Conservation (phyloP, 2,329 filamentous ascomycete genomes). For the Didymella arachidicola region DNA sequence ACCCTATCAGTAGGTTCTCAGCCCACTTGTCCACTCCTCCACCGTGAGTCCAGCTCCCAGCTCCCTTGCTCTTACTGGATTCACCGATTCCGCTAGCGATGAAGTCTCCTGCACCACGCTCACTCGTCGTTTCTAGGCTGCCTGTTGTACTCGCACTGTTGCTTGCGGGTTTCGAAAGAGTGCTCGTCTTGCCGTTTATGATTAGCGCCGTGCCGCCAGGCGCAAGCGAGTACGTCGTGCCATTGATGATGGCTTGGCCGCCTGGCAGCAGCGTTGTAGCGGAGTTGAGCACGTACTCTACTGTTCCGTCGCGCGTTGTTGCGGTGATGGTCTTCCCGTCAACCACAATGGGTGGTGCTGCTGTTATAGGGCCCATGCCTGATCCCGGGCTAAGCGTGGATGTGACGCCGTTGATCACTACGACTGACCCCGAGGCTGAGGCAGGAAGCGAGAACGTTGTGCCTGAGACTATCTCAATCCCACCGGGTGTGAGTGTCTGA, state of each 20-base stretch:
- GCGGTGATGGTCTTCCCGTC: constrained; percentile 39
- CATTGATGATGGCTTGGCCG: constrained; percentile 33
- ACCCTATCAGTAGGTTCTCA: constrained; percentile 36
- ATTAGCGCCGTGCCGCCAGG: constrained; percentile 39
- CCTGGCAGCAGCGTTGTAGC: constrained; percentile 38
- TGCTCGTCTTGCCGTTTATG: constrained; percentile 45
- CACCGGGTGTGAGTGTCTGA: constrained; percentile 40
- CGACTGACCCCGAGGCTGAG: constrained; percentile 33
- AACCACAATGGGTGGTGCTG: constrained; percentile 37
- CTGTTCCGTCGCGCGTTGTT: constrained; percentile 35
- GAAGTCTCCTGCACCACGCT: constrained; percentile 19
- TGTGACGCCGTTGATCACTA: constrained; percentile 41
- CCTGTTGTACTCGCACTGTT: constrained; percentile 38
- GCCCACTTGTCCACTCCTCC: constrained; percentile 36
- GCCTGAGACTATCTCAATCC: constrained; percentile 36
- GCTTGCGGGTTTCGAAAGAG: constrained; percentile 36
- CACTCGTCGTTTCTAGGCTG: constrained; percentile 12
- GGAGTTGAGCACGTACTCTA: constrained; percentile 34
- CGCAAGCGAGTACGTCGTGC: constrained; percentile 43
- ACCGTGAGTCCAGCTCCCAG: constrained; percentile 5
- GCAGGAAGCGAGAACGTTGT: constrained; percentile 40
- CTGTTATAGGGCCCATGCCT: constrained; percentile 23
- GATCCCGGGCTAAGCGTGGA: constrained; percentile 28
- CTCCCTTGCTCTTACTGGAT: constrained; percentile 19
- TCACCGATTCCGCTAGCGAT: constrained; percentile 18